phyloP scores from a whole-genome alignment of 2,329 filamentous ascomycete species.

The Sporothrix mexicana region DNA sequence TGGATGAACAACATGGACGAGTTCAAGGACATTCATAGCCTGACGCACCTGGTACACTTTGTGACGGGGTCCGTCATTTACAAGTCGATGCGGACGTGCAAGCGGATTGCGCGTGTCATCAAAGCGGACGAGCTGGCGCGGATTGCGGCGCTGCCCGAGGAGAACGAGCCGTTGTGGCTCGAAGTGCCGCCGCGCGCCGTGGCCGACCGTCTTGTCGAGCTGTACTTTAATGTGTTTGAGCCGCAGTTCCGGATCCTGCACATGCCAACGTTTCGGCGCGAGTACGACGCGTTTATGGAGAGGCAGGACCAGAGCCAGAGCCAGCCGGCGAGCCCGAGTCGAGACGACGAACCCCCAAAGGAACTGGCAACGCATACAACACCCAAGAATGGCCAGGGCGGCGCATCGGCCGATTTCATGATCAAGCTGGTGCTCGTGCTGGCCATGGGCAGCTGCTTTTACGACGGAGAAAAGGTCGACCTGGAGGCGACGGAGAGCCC shows the following conservation, averaged over 20 bases:
- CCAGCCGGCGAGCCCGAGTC: background rate
- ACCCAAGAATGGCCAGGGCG: conserved; percentile 8
- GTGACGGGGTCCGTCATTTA: conserved; percentile 36
- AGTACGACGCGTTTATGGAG: conserved; percentile 57
- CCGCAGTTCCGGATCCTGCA: conserved; percentile 60
- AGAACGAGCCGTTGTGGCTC: conserved; percentile 27
- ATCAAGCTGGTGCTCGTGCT: conserved; percentile 56
- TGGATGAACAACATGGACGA: conserved; percentile 38
- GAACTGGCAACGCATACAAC: background rate
- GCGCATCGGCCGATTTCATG: conserved; percentile 44
- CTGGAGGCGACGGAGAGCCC: background rate
- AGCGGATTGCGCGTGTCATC: conserved; percentile 50
- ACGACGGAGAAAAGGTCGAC: conserved; percentile 42
- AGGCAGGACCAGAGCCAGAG: conserved; percentile 37
- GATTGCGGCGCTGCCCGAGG: background rate
- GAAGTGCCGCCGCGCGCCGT: conserved; percentile 47
- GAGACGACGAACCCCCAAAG: conserved; percentile 39
- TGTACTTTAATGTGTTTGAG: conserved; percentile 61
- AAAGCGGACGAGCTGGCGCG: conserved; percentile 44
- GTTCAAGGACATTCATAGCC: conserved; percentile 37
- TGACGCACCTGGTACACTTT: conserved; percentile 44
- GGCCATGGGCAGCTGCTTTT: conserved; percentile 53
- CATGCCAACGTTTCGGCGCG: conserved; percentile 57
- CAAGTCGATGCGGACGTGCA: conserved; percentile 47
- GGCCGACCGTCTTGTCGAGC: conserved; percentile 57